phyloP scores from a whole-genome alignment of 2,329 filamentous ascomycete genomes.

The Sporothrix euskadiensis region DNA sequence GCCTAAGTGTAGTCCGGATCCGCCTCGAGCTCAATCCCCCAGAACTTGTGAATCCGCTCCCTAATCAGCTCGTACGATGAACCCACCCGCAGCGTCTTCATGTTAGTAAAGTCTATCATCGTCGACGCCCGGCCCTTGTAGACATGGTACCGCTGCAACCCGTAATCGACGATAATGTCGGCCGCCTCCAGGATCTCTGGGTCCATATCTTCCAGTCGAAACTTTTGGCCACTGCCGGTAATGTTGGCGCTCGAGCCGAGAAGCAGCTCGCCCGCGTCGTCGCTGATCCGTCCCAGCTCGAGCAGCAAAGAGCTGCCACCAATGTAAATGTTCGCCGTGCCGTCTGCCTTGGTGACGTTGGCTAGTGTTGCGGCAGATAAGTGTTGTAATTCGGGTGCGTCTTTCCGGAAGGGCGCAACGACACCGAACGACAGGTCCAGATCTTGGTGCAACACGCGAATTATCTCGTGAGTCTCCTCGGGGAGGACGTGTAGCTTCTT shows the following conservation, averaged over 20 bases:
- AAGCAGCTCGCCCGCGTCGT: conserved; percentile 33
- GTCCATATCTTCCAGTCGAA: conserved; percentile 38
- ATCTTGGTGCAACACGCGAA: conserved; percentile 31
- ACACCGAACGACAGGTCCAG: conserved; percentile 30
- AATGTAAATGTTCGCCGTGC: background rate
- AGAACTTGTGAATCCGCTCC: conserved; percentile 23
- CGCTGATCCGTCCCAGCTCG: conserved; percentile 35
- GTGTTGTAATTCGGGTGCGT: background rate
- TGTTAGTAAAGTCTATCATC: conserved; percentile 19
- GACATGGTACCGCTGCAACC: conserved; percentile 35
- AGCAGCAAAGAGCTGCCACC: conserved; percentile 31
- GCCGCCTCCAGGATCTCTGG: conserved; percentile 36
- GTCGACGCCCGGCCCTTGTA: conserved; percentile 31
- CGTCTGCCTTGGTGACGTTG: conserved; percentile 5
- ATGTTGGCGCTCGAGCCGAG: conserved; percentile 40
- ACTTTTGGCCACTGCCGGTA: conserved; percentile 38
- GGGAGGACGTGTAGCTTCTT: conserved; percentile 32
- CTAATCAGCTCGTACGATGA: conserved; percentile 24
- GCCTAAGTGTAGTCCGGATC: background rate
- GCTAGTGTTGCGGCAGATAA: background rate
- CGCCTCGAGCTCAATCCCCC: conserved; percentile 19
- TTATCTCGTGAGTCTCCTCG: conserved; percentile 29
- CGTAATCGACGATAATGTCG: conserved; percentile 40
- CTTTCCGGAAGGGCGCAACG: conserved; percentile 27
- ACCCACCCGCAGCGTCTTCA: conserved; percentile 20